These are phyloP conservation scores for Candida chauliodis DNA, from an alignment of 805 yeast genomes.

Conservation along the genomic window DNA sequence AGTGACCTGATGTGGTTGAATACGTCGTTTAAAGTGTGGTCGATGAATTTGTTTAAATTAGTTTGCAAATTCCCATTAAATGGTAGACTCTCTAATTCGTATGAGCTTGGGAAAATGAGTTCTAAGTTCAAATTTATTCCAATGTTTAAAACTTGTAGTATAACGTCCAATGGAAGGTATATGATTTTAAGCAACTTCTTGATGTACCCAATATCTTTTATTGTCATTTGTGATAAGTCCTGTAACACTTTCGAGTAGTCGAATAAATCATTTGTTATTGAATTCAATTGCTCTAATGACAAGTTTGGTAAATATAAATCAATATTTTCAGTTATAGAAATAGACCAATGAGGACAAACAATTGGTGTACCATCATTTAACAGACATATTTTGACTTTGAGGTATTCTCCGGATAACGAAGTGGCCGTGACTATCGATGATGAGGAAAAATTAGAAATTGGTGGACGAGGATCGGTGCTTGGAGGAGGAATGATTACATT, in stretches of 20 bases:
- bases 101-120: conserved; percentile 68
- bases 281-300: conserved; percentile 41
- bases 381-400: conserved; percentile 63
- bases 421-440: conserved; percentile 87
- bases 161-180: conserved; percentile 56
- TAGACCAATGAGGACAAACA: conserved; percentile 65
- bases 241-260: conserved; percentile 37
- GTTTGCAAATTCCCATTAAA: conserved; percentile 40
- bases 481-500: background rate
- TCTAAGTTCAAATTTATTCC: conserved; percentile 69
- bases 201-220: conserved; percentile 35
- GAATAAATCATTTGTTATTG: conserved; percentile 36
- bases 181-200: conserved; percentile 43
- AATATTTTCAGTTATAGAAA: conserved; percentile 49
- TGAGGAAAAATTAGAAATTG: conserved; percentile 17
- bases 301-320: conserved; percentile 61
- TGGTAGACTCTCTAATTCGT: conserved; percentile 36
- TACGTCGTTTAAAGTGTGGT: conserved; percentile 62
- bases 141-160: conserved; percentile 54
- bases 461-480: conserved; percentile 4
- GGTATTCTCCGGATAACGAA: conserved; percentile 78
- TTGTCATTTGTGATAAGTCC: conserved; percentile 36
- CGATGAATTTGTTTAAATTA: conserved; percentile 72
- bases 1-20: conserved; percentile 69
- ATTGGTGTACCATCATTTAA: conserved; percentile 84